Base-by-base conservation (phyloP, 2,329 filamentous ascomycete species). In the Teratosphaeria nubilosa region DNA sequence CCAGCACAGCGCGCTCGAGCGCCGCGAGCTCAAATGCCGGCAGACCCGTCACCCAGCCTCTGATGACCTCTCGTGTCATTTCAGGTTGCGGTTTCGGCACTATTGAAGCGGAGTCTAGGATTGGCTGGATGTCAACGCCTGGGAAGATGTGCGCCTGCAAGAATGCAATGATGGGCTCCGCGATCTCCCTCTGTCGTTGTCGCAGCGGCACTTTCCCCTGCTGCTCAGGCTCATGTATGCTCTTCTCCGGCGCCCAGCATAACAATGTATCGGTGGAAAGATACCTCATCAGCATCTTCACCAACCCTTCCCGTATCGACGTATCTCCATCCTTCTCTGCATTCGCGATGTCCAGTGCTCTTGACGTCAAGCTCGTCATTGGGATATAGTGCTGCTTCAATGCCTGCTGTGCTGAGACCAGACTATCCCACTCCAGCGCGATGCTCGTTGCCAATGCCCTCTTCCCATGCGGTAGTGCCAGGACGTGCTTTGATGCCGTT, bases 221-320 rank as follows among this genome's bases (percentile, higher is more conserved):
- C 57, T 79, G 78, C 51, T 72, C 73, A 31, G 77, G 72, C 48
- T 84, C 72, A 70, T 80, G 74, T 59, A 76, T 64, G 52, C 75
- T 75, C 58, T 75, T 75, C 67, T 79, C 79, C 0, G 86, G 86
- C 20, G 84, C 90, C 89, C 91, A 96, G 81, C 92, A 97, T 1
- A 99, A 83, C 37, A 97, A 76, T 0, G 90, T 91, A 75, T 99
- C 94, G 0, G 94, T 97, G 66, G 91, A 86, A 27, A 99, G 81
- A 73, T 97, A 97, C 53, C 87, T 83, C 80, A 97, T 82, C 55
- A 94, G 76, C 62, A 84, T 86, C 20, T 77, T 78, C 16, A 87
- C 76, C 53, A 96, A 85, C 48, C 81, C 77, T 0, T 80, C 71
- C 37, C 91, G 81, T 41, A 87, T 79, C 25, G 59, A 41, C 2